These are phyloP conservation scores for Pugionium cornutum DNA, from an alignment of 345 rosid genomes.

Conservation along the genomic window DNA sequence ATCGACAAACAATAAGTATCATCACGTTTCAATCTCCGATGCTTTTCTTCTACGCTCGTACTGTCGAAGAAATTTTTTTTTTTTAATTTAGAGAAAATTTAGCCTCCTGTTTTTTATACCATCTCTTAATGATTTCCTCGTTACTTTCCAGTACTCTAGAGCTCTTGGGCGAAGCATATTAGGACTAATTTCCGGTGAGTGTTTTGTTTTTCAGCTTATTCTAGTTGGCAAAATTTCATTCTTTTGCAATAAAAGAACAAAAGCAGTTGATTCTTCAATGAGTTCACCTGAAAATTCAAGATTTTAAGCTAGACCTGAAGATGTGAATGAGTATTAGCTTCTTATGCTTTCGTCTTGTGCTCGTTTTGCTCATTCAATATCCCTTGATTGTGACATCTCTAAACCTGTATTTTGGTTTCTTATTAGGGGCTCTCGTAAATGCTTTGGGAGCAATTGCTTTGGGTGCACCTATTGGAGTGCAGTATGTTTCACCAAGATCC, in stretches of 20 bases:
- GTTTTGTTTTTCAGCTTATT: constrained; percentile 6
- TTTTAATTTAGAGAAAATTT: not conserved
- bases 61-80: not conserved
- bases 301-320: not conserved
- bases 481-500: constrained; percentile 49
- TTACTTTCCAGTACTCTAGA: constrained; percentile 59
- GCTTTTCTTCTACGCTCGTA: no score
- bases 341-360: not conserved
- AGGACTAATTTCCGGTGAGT: constrained; percentile 73
- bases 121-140: constrained; percentile 2
- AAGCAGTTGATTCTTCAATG: not conserved
- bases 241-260: constrained; percentile 4
- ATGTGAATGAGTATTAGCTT: constrained; percentile 17
- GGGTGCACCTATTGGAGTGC: constrained; percentile 79
- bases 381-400: constrained; percentile 14
- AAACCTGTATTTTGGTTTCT: constrained; percentile 10
- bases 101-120: not conserved
- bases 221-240: not conserved
- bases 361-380: not conserved
- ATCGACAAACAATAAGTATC: constrained; percentile 1
- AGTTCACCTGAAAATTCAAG: constrained; percentile 5
- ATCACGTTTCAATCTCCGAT: not conserved
- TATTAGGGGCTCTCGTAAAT: constrained; percentile 69
- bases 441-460: constrained; percentile 77
- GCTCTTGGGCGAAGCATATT: constrained; percentile 62